phyloP scores from a whole-genome alignment of 2,329 filamentous ascomycete genomes.

The Cytospora piceae region DNA sequence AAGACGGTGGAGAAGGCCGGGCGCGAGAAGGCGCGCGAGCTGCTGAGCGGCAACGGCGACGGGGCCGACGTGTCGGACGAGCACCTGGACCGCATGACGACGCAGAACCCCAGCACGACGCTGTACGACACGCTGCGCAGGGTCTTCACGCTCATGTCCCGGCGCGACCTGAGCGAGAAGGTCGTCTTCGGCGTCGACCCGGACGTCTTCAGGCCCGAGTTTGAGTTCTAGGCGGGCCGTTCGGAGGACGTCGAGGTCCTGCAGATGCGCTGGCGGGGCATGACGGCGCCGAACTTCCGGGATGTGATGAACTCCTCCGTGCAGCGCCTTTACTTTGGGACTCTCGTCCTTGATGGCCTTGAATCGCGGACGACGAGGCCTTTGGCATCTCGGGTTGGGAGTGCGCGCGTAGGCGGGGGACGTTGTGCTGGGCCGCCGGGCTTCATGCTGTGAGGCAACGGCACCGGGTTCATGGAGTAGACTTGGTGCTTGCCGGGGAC shows the following conservation, averaged over 20 bases:
- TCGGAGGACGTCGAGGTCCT: not conserved
- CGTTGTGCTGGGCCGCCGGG: not conserved
- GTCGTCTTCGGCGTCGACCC: constrained; percentile 91
- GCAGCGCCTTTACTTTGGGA: not conserved
- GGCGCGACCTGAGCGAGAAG: constrained; percentile 83
- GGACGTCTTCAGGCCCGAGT: constrained; percentile 83
- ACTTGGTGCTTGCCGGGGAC: not conserved
- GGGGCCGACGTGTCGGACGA: constrained; percentile 61
- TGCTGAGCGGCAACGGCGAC: constrained; percentile 63
- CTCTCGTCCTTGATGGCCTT: not conserved
- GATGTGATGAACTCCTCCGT: not conserved
- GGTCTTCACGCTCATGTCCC: constrained; percentile 96
- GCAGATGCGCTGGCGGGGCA: not conserved
- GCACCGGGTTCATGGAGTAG: not conserved
- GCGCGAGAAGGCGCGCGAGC: constrained; percentile 79
- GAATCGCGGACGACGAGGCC: not conserved
- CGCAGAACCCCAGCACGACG: constrained; percentile 96
- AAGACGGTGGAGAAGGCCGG: constrained; percentile 88
- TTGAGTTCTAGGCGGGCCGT: constrained; percentile 56
- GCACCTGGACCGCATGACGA: constrained; percentile 83
- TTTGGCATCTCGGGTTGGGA: not conserved
- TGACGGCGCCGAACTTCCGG: not conserved
- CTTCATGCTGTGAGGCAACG: not conserved
- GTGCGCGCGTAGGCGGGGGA: not conserved
- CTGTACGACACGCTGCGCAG: constrained; percentile 91